Percentiles rank a stretch among this genome's conserved stretches.
phyloP scores from a whole-genome alignment of 108 stramenopile genomes.

The Pseudonitzschia multistriata region DNA sequence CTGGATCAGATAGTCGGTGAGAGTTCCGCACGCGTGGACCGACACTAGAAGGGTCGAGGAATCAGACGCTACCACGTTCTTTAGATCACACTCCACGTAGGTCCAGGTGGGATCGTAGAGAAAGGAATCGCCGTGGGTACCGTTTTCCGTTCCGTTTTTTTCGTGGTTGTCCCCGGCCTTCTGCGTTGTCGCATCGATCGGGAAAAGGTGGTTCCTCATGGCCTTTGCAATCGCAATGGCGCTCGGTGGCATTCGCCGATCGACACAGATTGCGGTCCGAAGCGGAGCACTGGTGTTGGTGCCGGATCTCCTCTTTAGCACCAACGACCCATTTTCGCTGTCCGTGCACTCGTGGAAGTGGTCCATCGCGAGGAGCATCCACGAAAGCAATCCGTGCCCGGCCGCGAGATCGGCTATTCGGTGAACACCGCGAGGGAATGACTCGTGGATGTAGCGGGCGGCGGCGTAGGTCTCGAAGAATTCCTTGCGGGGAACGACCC shows the following conservation, averaged over 20 bases:
- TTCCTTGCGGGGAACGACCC: constrained; percentile 61
- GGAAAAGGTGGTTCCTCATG: constrained; percentile 53
- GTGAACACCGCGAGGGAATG: constrained; percentile 10
- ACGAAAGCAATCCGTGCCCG: constrained; percentile 69
- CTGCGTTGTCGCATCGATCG: constrained; percentile 8
- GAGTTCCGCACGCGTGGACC: constrained; percentile 57
- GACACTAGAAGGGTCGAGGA: constrained; percentile 53
- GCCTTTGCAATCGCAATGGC: constrained; percentile 44
- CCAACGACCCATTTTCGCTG: not conserved
- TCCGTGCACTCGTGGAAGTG: constrained; percentile 1
- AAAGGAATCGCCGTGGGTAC: not conserved
- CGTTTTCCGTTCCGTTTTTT: not conserved
- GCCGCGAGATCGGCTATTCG: constrained; percentile 60
- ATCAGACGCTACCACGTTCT: constrained; percentile 42
- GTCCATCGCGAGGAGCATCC: constrained; percentile 56
- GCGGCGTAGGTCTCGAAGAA: constrained; percentile 67
- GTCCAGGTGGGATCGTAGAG: constrained; percentile 40
- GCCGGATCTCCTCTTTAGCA: too few relatives aligned
- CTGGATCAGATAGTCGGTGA: constrained; percentile 47
- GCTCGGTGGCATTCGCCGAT: constrained; percentile 59
- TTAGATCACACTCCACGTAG: constrained; percentile 54
- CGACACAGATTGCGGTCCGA: constrained; percentile 54
- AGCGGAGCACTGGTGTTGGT: too few relatives aligned
- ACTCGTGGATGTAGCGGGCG: constrained; percentile 48
- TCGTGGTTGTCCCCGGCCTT: not conserved